These are phyloP conservation scores for Adansonia rubrostipa DNA, from an alignment of 441 rosid species.

Conservation along the genomic window DNA sequence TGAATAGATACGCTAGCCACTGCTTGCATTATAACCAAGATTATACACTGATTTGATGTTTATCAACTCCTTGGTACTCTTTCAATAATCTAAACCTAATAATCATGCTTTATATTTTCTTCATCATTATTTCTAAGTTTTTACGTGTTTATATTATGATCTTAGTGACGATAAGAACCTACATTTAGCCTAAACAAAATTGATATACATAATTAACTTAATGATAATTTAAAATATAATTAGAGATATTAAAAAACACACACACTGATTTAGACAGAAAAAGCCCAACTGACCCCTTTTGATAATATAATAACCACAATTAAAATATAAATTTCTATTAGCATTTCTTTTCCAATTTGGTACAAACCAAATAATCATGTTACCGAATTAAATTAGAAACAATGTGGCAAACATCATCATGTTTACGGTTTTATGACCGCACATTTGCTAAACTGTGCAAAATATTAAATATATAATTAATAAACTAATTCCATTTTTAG, in stretches of 20 bases:
- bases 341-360: background rate
- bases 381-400: background rate
- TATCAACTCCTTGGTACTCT: too few species aligned
- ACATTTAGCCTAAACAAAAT: background rate
- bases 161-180: background rate
- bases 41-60: too few species aligned
- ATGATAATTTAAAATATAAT: background rate
- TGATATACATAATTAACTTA: background rate
- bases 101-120: background rate
- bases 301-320: background rate
- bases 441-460: background rate
- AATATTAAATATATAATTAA: background rate
- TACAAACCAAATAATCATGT: background rate
- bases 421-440: background rate
- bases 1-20: too few species aligned
- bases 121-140: background rate
- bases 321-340: background rate
- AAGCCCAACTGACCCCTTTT: background rate
- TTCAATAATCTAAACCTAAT: background rate
- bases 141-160: background rate
- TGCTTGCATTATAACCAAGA: too few species aligned
- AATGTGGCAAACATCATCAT: constrained; percentile 18
- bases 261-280: background rate
- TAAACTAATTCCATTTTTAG: background rate
- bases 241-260: background rate